These are phyloP conservation scores for Kregervanrija delftensis DNA, from an alignment of 805 yeast genomes.

Conservation along the genomic window DNA sequence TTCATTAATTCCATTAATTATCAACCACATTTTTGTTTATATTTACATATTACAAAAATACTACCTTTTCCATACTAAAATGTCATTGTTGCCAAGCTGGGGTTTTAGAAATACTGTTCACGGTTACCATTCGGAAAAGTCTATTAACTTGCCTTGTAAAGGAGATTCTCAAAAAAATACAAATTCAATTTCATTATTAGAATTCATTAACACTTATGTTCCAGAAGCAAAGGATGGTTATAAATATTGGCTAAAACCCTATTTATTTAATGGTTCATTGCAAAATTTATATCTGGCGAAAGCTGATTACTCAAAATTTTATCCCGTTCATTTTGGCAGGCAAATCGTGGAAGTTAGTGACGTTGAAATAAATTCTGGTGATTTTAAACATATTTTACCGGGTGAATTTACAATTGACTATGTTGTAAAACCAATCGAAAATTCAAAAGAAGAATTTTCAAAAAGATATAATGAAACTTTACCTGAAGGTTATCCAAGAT, in stretches of 20 bases:
- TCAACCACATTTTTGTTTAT: no score
- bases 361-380: slow-evolving; percentile 1
- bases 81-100: slow-evolving; percentile 22
- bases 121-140: slow-evolving; percentile 16
- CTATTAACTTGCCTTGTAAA: slow-evolving; percentile 22
- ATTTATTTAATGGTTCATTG: slow-evolving; percentile 39
- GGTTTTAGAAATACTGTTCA: slow-evolving; percentile 27
- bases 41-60: background rate
- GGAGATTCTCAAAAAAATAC: slow-evolving; percentile 3
- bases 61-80: background rate
- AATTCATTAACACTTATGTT: slow-evolving; percentile 30
- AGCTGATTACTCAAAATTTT: slow-evolving; percentile 34
- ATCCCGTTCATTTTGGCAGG: slow-evolving; percentile 40
- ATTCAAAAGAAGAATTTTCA: slow-evolving; percentile 21
- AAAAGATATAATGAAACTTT: slow-evolving; percentile 31
- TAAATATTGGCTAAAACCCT: slow-evolving; percentile 38
- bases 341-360: slow-evolving; percentile 31
- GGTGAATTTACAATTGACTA: slow-evolving; percentile 46
- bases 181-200: slow-evolving; percentile 21
- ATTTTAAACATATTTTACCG: slow-evolving; percentile 13
- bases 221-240: slow-evolving; percentile 36
- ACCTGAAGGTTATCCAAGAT: slow-evolving; percentile 48
- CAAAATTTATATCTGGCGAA: slow-evolving; percentile 45
- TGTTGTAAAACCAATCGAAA: slow-evolving; percentile 29
- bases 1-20: no score